phyloP scores from a whole-genome alignment of 352 stramenopile genomes.

The Globisporangium mamillatum region DNA sequence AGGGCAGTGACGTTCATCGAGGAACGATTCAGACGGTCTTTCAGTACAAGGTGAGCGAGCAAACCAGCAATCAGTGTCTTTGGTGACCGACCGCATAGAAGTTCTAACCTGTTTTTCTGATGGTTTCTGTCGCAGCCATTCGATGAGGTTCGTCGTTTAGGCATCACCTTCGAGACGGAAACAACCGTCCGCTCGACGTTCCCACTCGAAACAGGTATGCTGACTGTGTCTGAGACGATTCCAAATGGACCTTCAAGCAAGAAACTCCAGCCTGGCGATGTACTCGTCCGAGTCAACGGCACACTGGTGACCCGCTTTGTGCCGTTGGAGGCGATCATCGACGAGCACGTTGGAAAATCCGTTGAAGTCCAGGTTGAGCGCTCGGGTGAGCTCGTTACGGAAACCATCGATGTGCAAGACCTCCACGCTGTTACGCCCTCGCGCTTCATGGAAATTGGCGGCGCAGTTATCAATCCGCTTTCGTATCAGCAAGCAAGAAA shows the following conservation, averaged over 20 bases:
- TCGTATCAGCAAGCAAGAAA: constrained; percentile 91
- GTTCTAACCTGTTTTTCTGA: background rate
- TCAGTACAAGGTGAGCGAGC: constrained; percentile 66
- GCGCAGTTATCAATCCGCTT: constrained; percentile 85
- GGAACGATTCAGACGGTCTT: constrained; percentile 90
- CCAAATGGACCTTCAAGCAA: constrained; percentile 70
- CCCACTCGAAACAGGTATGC: constrained; percentile 87
- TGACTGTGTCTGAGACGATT: constrained; percentile 87
- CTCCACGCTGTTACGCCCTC: constrained; percentile 84
- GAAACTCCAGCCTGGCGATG: constrained; percentile 87
- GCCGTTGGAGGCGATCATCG: constrained; percentile 76
- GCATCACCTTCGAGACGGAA: constrained; percentile 76
- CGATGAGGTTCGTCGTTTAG: constrained; percentile 86
- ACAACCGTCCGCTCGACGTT: constrained; percentile 69
- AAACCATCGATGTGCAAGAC: constrained; percentile 75
- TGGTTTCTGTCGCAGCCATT: constrained; percentile 49
- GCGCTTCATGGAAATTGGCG: constrained; percentile 84
- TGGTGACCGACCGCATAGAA: background rate
- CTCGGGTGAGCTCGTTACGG: constrained; percentile 61
- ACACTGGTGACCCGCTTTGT: constrained; percentile 86
- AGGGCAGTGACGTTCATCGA: constrained; percentile 64
- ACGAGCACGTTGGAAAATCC: constrained; percentile 66
- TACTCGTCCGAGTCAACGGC: constrained; percentile 84
- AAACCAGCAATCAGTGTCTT: background rate
- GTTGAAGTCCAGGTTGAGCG: constrained; percentile 83